These are phyloP conservation scores for Leccinellum luteum DNA, from an alignment of 768 basidiomycete genomes.

Conservation along the genomic window DNA sequence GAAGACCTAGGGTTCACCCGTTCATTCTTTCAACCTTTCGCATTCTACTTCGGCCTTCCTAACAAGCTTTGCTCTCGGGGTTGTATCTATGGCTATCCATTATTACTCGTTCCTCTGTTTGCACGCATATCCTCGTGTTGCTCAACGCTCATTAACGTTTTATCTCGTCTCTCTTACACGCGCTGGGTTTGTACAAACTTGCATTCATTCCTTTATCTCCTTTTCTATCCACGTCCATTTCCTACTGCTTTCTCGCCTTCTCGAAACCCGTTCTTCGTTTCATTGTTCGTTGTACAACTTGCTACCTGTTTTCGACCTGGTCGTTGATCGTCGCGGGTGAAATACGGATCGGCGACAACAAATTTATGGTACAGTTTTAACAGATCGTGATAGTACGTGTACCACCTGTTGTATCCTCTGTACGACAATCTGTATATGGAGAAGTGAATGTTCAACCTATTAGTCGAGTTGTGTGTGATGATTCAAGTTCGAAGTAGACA, in stretches of 20 bases:
- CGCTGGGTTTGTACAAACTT: constrained; percentile 9
- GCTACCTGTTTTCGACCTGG: background rate
- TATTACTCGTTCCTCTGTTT: constrained; percentile 2
- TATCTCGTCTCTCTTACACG: background rate
- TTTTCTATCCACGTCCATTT: background rate
- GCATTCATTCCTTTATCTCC: background rate
- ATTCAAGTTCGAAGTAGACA: background rate
- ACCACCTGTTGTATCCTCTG: constrained; percentile 22
- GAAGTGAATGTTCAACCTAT: constrained; percentile 1
- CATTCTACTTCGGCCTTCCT: background rate
- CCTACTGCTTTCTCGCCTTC: background rate
- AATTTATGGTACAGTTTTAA: constrained; percentile 16
- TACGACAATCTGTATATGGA: constrained; percentile 24
- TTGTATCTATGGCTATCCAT: background rate
- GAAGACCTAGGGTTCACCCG: background rate
- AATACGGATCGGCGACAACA: constrained; percentile 11
- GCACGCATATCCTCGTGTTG: background rate
- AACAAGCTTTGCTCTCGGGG: background rate
- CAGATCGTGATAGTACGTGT: constrained; percentile 15
- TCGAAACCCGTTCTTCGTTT: constrained; percentile 1
- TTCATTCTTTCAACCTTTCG: background rate
- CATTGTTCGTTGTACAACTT: constrained; percentile 18
- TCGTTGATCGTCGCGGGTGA: constrained; percentile 16
- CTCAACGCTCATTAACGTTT: constrained; percentile 5
- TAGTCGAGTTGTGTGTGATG: background rate